phyloP scores from a whole-genome alignment of 2,329 filamentous ascomycete genomes.

The Hyphodiscus sp. region DNA sequence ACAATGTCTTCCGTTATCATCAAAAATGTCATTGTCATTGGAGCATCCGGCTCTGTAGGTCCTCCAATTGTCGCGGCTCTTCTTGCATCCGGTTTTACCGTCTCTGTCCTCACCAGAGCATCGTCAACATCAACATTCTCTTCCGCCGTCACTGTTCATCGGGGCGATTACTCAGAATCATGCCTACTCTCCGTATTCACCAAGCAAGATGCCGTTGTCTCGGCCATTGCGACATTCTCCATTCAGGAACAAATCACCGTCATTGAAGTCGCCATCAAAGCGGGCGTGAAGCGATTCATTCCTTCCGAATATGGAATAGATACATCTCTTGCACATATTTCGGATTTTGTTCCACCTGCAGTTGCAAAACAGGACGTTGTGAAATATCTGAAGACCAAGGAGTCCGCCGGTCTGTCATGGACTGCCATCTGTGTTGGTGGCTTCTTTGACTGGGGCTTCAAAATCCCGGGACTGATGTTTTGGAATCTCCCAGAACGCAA shows the following conservation, averaged over 20 bases:
- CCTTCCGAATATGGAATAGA: constrained; percentile 46
- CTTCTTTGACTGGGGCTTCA: constrained; percentile 14
- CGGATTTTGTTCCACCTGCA: not conserved
- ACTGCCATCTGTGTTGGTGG: constrained; percentile 28
- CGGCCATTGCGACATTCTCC: constrained; percentile 3
- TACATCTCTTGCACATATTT: constrained; percentile 21
- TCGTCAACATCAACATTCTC: too few species aligned
- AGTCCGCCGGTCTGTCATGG: constrained; percentile 32
- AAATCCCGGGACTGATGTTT: constrained; percentile 28
- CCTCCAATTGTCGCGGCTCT: too few species aligned
- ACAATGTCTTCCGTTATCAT: too few species aligned
- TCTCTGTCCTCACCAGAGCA: too few species aligned
- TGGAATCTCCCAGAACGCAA: constrained; percentile 29
- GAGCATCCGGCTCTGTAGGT: too few species aligned
- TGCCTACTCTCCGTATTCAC: too few species aligned
- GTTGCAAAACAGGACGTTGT: constrained; percentile 31
- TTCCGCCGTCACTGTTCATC: too few species aligned
- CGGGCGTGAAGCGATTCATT: constrained; percentile 52
- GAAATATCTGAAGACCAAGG: constrained; percentile 33
- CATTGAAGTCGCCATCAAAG: constrained; percentile 50
- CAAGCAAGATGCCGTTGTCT: constrained; percentile 16
- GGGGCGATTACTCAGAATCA: too few species aligned
- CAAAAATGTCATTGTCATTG: too few species aligned
- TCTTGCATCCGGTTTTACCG: too few species aligned
- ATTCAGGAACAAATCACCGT: constrained; percentile 25